These are phyloP conservation scores for Paulownia fortunei DNA, from an alignment of 257 asterid genomes.

Conservation along the genomic window DNA sequence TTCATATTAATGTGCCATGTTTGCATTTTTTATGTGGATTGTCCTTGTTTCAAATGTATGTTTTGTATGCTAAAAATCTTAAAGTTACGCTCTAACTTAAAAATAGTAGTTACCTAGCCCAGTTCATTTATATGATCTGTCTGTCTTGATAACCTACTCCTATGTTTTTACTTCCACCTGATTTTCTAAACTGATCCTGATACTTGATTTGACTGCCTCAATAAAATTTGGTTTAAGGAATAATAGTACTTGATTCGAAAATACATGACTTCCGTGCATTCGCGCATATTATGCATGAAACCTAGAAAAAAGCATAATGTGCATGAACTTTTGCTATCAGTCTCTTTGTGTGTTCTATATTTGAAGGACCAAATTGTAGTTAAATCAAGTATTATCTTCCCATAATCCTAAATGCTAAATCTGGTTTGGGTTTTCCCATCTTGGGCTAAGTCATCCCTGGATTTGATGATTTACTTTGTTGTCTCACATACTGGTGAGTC, in stretches of 20 bases:
- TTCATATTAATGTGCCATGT: conserved; percentile 34
- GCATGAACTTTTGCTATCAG: neutral
- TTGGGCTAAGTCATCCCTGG: neutral
- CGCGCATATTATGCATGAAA: conserved; percentile 13
- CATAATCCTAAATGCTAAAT: neutral
- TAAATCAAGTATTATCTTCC: neutral
- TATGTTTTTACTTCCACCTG: conserved; percentile 3
- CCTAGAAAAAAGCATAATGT: neutral
- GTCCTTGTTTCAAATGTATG: conserved; percentile 25
- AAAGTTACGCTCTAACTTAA: neutral
- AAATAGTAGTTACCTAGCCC: neutral
- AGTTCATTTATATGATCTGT: conserved; percentile 17
- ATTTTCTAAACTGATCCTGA: conserved; percentile 12
- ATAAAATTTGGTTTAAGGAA: neutral
- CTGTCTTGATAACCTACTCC: neutral
- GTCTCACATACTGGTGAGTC: conserved; percentile 11
- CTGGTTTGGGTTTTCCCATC: conserved; percentile 15
- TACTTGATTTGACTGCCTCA: conserved; percentile 9
- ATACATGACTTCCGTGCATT: neutral
- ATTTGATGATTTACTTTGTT: conserved; percentile 12
- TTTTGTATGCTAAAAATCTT: conserved; percentile 10
- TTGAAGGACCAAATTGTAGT: neutral
- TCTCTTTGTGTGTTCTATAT: neutral
- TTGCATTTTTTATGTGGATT: conserved; percentile 20
- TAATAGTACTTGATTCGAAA: neutral